Base-by-base conservation (phyloP, 2,329 filamentous ascomycete genomes). In the Diaporthe sp. region DNA sequence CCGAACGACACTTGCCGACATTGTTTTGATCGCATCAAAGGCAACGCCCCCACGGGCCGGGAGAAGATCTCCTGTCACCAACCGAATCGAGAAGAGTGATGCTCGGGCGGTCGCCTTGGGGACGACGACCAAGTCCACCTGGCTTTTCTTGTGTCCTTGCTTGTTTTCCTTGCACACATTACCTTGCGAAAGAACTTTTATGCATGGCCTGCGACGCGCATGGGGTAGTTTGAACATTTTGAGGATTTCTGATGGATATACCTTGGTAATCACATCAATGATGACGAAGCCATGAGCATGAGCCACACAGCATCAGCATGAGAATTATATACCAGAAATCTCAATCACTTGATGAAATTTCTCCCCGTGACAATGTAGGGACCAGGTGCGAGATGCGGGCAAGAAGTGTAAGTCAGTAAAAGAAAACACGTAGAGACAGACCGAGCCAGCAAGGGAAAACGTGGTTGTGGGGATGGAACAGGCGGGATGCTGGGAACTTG, bases 181-280 rank as follows among this genome's bases (percentile, higher is more conserved):
- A 63, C 59, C 47, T 51, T 66, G 59, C 50, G 56, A 75, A 70
- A 69, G 58, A 72, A 71, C 39, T 70, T 53, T 65, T 70, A 75
- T 74, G 74, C 74, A 75, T 75, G 72, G 68, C 61, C 56, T 75
- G 72, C 55, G 55, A 56, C 73, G 68, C 61, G 72, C 68, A 72
- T 72, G 55, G 63, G 72, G 69, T 75, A 75, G 74, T 75, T 56
- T 75, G 74, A 72, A 71, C 22, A 74, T 58, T 73, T 19, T 44
- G 61, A 70, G 68, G 61, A 51, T 59, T 55, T 51, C 59, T 71
- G 74, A 59, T 70, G 72, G 72, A 74, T 74, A 75, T 75, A 75
- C 72, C 74, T 74, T 72, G 72, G 63, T 72, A 71, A 74, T 72
- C 72, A 75, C 70, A 75, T 63, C 74, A 74, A 74, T 69, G 74